These are phyloP conservation scores for Eleusine coracana DNA, from an alignment of 176 grass and related monocot genomes.

Conservation along the genomic window DNA sequence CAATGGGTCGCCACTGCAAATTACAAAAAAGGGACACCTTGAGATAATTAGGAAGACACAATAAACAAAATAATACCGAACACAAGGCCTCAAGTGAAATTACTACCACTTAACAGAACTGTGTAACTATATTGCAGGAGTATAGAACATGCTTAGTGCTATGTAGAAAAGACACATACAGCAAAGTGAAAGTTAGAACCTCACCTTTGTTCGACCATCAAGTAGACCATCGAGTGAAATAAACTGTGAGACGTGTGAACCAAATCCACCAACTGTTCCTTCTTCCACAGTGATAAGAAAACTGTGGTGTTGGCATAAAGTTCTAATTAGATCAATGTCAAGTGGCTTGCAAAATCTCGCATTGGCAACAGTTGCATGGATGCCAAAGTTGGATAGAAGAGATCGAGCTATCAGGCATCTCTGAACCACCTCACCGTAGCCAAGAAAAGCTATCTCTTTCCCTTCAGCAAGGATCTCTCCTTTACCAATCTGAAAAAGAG, in stretches of 20 bases:
- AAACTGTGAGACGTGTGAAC: slow-evolving; percentile 75
- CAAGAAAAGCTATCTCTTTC: slow-evolving; percentile 70
- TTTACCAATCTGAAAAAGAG: slow-evolving; percentile 70
- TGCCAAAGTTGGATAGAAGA: slow-evolving; percentile 67
- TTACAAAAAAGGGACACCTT: slow-evolving; percentile 7
- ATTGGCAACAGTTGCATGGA: slow-evolving; percentile 69
- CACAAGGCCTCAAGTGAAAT: background rate
- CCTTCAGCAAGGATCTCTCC: slow-evolving; percentile 69
- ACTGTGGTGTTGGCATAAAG: slow-evolving; percentile 57
- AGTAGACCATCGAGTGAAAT: slow-evolving; percentile 78
- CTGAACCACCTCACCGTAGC: slow-evolving; percentile 68
- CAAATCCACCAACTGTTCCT: slow-evolving; percentile 80
- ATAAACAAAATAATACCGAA: background rate
- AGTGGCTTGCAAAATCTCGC: slow-evolving; percentile 85
- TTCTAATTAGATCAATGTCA: slow-evolving; percentile 70
- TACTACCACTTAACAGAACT: slow-evolving; percentile 10
- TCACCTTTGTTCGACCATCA: slow-evolving; percentile 66
- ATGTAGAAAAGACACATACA: background rate
- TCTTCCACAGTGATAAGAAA: slow-evolving; percentile 83
- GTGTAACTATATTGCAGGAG: background rate
- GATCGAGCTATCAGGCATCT: slow-evolving; percentile 74
- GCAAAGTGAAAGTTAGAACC: background rate
- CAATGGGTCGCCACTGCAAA: slow-evolving; percentile 72
- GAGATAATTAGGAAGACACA: background rate
- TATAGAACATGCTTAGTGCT: background rate